phyloP scores from a whole-genome alignment of 164 flowering plant genomes.

The Magnolia officinalis region DNA sequence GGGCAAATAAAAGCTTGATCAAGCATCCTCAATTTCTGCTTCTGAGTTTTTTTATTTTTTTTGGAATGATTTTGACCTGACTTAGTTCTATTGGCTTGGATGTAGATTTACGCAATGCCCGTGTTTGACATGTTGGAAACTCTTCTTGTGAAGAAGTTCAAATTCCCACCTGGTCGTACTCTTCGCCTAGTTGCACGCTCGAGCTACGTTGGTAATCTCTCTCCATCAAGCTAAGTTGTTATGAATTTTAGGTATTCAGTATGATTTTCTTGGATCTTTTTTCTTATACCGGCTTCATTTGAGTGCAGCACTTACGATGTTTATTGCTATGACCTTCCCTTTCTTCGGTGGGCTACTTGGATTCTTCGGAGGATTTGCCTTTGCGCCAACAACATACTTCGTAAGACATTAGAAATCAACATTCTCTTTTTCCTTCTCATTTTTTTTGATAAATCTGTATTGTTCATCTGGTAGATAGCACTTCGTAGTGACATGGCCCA shows the following conservation, averaged over 20 bases:
- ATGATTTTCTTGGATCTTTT: neutral
- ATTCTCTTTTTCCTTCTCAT: neutral
- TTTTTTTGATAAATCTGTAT: neutral
- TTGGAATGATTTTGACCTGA: neutral
- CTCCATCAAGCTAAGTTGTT: no score
- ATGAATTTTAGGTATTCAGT: neutral
- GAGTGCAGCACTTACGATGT: constrained; percentile 61
- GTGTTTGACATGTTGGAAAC: constrained; percentile 68
- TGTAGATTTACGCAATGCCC: constrained; percentile 53
- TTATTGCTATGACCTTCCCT: constrained; percentile 57
- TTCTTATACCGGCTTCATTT: neutral
- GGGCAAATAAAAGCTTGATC: no score
- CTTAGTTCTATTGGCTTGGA: neutral
- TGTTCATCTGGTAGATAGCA: neutral
- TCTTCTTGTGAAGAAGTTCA: constrained; percentile 37
- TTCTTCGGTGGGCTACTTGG: constrained; percentile 74
- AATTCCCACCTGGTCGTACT: constrained; percentile 32
- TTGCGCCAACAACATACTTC: constrained; percentile 59
- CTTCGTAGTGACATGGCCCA: neutral
- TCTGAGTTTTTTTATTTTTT: neutral
- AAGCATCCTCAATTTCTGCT: no score
- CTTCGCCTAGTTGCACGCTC: constrained; percentile 49
- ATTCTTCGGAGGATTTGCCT: constrained; percentile 74
- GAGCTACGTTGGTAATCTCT: constrained; percentile 52
- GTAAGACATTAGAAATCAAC: constrained; percentile 27